These are phyloP conservation scores for Neofusicoccum laricinum DNA, from an alignment of 2,329 filamentous ascomycete genomes.

Conservation along the genomic window DNA sequence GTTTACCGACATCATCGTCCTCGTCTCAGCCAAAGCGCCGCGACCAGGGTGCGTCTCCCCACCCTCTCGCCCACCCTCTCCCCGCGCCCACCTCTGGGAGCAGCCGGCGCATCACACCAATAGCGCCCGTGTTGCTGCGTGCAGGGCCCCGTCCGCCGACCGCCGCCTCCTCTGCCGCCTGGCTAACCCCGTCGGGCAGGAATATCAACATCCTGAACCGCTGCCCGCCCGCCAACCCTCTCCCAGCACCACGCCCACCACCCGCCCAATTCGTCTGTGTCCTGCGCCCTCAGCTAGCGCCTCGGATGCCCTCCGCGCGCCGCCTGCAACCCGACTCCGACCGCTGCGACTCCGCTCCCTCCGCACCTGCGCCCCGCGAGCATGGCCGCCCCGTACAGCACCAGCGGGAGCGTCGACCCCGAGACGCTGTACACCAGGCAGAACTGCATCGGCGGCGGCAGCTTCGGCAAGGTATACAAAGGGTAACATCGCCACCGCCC, in stretches of 20 bases:
- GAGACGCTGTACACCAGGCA: conserved; percentile 87
- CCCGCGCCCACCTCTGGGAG: neutral
- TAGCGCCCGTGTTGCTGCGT: conserved; percentile 9
- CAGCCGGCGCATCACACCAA: neutral
- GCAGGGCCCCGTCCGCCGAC: conserved; percentile 10
- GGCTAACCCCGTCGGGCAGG: conserved; percentile 11
- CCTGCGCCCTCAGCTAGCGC: neutral
- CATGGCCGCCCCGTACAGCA: conserved; percentile 16
- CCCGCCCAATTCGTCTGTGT: neutral
- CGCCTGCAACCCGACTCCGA: neutral
- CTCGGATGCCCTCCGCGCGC: conserved; percentile 1
- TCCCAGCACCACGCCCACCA: neutral
- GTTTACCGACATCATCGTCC: conserved; percentile 12
- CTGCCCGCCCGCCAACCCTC: neutral
- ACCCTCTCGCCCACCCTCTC: neutral
- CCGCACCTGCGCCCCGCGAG: neutral
- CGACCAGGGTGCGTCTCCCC: conserved; percentile 6
- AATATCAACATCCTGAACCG: conserved; percentile 11
- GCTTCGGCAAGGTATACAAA: conserved; percentile 98
- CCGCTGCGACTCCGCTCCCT: neutral
- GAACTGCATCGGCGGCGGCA: conserved; percentile 70
- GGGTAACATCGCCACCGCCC: conserved; percentile 59
- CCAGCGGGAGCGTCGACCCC: conserved; percentile 65
- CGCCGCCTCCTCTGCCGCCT: neutral
- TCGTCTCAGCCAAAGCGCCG: neutral